Evolutionary conservation across 2,329 filamentous ascomycete genomes (phyloP), one percentile per base, ranked within the genome.

Genomic region (Dothistroma septosporum): DNA sequence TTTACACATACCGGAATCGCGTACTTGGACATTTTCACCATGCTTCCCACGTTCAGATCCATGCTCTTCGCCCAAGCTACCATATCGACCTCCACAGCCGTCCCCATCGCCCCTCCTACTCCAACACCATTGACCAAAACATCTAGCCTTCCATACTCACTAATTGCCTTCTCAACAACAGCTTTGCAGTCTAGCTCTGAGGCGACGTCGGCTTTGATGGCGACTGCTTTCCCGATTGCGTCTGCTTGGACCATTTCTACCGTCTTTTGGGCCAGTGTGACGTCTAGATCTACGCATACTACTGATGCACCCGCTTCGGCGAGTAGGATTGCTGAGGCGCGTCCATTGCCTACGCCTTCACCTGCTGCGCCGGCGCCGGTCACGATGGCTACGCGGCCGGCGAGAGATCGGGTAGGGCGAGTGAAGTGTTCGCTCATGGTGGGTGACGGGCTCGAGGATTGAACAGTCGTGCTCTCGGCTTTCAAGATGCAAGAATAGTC

Each of bases 91-190:
- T 85, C 82, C 1, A 84, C 77, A 0, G 85, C 85, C 1, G 82
- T 86, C 0, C 87, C 87, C 1, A 74, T 59, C 0, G 85, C 80
- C 0, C 87, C 87, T 4, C 78, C 78, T 21, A 88, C 76, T 0
- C 87, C 87, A 1, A 89, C 86, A 59, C 84, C 85, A 68, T 88
- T 88, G 37, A 88, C 76, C 0, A 89, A 74, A 47, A 88, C 85
- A 66, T 88, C 85, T 1, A 89, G 64, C 1, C 82, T 75, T 0
- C 84, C 84, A 64, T 82, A 88, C 1, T 71, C 66, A 1, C 76
- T 61, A 0, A 85, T 14, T 0, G 85, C 79, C 0, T 70, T 59
- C 0, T 77, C 57, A 62, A 78, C 75, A 32, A 72, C 70, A 16
- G 61, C 61, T 54, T 80, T 73, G 67, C 85, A 88, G 57, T 86